Base-by-base conservation (phyloP, 2,329 filamentous ascomycete species). In the Cercospora citrullina region DNA sequence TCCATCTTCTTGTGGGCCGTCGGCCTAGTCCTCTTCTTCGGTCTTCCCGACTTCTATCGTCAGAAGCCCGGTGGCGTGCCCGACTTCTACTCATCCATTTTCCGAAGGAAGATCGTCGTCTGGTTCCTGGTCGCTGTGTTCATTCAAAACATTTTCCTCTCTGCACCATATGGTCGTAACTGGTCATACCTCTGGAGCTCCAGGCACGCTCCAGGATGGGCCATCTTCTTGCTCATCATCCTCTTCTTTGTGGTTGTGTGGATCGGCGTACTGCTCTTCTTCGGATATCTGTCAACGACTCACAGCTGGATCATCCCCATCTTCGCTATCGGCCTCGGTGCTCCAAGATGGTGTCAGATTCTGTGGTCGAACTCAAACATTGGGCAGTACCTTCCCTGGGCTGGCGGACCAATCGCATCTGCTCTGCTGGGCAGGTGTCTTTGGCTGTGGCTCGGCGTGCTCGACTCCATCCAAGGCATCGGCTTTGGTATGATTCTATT, bases 401-500 rank as follows among this genome's bases (percentile, higher is more conserved):
- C 85, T 6, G 86, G 86, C 45, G 79, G 80, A 2, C 84, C 84
- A 18, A 77, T 86, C 0, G 81, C 83, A 7, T 84, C 85, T 3
- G 86, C 88, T 0, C 75, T 90, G 0, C 77, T 87, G 8, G 86
- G 86, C 1, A 82, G 88, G 51, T 79, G 81, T 65, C 78, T 90
- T 4, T 90, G 89, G 88, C 81, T 90, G 10, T 91, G 88, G 88
- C 84, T 91, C 0, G 89, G 89, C 48, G 83, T 90, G 4, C 80
- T 90, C 9, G 89, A 91, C 72, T 83, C 86, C 9, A 79, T 90
- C 6, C 89, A 91, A 75, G 87, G 87, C 45, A 85, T 90, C 1
- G 89, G 89, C 2, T 85, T 90, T 64, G 89, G 89, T 64, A 90
- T 90, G 87, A 87, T 90, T 62, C 80, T 91, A 4, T 78, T 90